phyloP scores from a whole-genome alignment of 805 yeast genomes.

The Cyberlindnera subsufficiens region DNA sequence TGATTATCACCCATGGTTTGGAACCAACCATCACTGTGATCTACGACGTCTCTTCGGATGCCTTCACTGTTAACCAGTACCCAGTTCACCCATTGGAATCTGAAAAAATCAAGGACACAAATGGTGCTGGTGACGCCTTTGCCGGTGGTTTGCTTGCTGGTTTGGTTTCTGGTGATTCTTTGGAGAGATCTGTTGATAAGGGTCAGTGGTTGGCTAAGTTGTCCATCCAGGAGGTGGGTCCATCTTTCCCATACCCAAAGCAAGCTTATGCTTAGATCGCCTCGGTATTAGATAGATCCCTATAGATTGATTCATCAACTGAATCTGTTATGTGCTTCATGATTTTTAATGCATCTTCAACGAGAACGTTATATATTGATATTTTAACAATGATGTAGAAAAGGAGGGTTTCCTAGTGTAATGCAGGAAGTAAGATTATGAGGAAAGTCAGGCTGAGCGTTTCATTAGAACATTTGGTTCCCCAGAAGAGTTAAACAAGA shows the following conservation, averaged over 20 bases:
- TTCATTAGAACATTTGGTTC: too few species aligned
- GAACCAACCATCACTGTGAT: constrained; percentile 82
- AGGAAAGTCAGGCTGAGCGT: too few species aligned
- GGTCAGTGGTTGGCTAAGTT: constrained; percentile 97
- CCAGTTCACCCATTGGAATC: constrained; percentile 69
- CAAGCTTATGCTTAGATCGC: constrained; percentile 11
- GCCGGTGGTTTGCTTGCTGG: constrained; percentile 96
- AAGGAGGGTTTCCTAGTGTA: too few species aligned
- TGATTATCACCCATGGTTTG: constrained; percentile 91
- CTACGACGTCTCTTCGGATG: constrained; percentile 42
- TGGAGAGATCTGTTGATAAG: constrained; percentile 60
- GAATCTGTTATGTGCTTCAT: constrained; percentile 2
- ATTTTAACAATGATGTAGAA: too few species aligned
- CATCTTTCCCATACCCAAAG: constrained; percentile 67
- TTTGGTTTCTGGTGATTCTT: constrained; percentile 63
- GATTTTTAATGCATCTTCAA: constrained; percentile 2
- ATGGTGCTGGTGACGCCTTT: constrained; percentile 99
- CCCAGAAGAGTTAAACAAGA: too few species aligned
- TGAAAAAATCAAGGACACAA: constrained; percentile 77
- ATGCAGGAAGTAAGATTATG: too few species aligned
- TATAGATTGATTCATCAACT: constrained; percentile 4
- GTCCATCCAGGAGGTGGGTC: constrained; percentile 91
- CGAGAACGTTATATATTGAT: neutral
- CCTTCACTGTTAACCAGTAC: constrained; percentile 43
- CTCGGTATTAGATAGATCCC: neutral